Conservation (phyloP, 768 basidiomycete genomes). For the Tylopilus sp. region DNA sequence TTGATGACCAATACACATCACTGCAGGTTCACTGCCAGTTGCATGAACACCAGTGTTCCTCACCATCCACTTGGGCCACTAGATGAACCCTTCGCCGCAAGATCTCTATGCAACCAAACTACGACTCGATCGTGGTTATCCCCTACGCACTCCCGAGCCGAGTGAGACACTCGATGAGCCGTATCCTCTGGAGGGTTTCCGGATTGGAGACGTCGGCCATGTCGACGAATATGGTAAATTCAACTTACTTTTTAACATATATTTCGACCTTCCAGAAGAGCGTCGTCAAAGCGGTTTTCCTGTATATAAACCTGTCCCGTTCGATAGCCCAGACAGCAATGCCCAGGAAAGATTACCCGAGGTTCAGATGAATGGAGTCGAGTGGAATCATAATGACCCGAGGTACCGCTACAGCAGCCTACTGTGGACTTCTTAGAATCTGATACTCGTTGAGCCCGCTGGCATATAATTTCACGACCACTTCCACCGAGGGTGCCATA, state of each 20-base stretch:
- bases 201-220: not conserved
- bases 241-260: not conserved
- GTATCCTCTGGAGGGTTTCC: not conserved
- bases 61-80: too few species aligned
- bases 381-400: not conserved
- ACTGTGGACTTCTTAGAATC: not conserved
- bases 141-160: not conserved
- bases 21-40: too few species aligned
- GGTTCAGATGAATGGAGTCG: not conserved
- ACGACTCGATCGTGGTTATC: not conserved
- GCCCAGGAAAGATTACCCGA: not conserved
- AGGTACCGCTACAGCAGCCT: not conserved
- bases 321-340: not conserved
- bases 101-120: not conserved
- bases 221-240: not conserved
- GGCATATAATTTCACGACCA: not conserved
- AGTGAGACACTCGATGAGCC: not conserved
- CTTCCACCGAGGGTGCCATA: not conserved
- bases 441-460: not conserved
- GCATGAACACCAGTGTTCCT: too few species aligned
- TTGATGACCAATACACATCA: too few species aligned
- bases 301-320: not conserved
- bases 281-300: not conserved
- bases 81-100: not conserved
- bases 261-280: not conserved